Conservation (phyloP, 1,139 yeast species). For the Magnusiomyces ingens region DNA sequence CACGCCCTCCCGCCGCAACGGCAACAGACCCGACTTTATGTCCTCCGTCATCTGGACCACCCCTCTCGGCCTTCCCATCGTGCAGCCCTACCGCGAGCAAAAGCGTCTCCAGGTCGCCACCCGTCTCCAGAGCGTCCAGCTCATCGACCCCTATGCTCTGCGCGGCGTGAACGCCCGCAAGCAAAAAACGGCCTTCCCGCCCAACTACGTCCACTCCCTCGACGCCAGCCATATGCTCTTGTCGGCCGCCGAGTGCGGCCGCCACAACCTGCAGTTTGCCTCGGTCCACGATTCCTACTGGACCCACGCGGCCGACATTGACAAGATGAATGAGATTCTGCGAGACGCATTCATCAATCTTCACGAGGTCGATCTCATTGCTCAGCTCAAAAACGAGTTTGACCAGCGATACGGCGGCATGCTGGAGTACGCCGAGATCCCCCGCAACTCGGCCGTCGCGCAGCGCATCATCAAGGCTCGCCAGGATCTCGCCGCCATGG, state of each 20-base stretch:
- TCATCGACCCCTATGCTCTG: constrained; percentile 76
- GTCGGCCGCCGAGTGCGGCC: constrained; percentile 77
- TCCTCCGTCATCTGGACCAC: constrained; percentile 97
- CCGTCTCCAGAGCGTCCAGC: constrained; percentile 73
- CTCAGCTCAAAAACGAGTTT: constrained; percentile 68
- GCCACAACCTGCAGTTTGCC: constrained; percentile 67
- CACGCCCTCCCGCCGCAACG: constrained; percentile 28
- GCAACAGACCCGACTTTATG: constrained; percentile 42
- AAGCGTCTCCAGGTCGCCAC: constrained; percentile 63
- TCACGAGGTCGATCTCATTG: constrained; percentile 68
- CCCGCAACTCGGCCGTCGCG: constrained; percentile 49
- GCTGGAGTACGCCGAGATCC: constrained; percentile 52
- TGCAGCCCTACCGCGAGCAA: constrained; percentile 83
- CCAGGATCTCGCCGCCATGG: constrained; percentile 33
- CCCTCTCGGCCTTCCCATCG: constrained; percentile 80
- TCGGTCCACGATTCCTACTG: constrained; percentile 98
- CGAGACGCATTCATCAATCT: constrained; percentile 75
- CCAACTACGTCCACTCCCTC: constrained; percentile 83
- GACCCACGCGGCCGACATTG: constrained; percentile 91
- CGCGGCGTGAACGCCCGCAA: constrained; percentile 81
- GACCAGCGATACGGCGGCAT: constrained; percentile 68
- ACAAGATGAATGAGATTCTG: constrained; percentile 60
- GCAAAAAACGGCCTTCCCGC: constrained; percentile 90
- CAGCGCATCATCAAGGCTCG: constrained; percentile 45
- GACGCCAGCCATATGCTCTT: constrained; percentile 94